A percentile compares a stretch with the other conserved stretches of the same genome.
These are phyloP conservation scores for Aschersonia sp. DNA, from an alignment of 2,329 filamentous ascomycete species.

Conservation along the genomic window DNA sequence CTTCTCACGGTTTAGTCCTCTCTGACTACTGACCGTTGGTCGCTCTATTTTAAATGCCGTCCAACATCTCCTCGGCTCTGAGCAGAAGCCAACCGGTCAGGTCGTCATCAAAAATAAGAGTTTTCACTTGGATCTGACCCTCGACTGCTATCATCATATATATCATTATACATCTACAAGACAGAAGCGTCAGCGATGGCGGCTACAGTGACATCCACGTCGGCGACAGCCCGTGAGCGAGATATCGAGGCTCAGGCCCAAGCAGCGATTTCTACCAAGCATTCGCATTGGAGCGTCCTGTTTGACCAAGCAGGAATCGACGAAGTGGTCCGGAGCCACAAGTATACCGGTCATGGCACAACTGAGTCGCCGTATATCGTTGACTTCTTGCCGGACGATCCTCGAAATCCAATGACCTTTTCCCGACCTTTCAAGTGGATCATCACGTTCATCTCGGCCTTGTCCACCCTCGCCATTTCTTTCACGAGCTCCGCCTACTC, in stretches of 20 bases:
- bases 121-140: too few species aligned
- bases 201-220: not conserved
- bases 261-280: constrained; percentile 10
- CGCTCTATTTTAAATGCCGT: too few species aligned
- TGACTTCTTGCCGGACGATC: constrained; percentile 52
- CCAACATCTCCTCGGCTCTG: too few species aligned
- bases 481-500: constrained; percentile 58
- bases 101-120: too few species aligned
- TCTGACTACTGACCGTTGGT: too few species aligned
- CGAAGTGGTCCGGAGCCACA: constrained; percentile 37
- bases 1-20: too few species aligned
- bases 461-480: constrained; percentile 54
- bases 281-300: constrained; percentile 37
- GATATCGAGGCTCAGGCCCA: constrained; percentile 28
- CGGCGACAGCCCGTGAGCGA: constrained; percentile 10
- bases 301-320: constrained; percentile 44
- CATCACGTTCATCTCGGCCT: constrained; percentile 46
- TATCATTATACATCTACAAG: not conserved
- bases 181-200: constrained; percentile 3
- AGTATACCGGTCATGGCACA: constrained; percentile 49
- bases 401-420: constrained; percentile 52
- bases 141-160: too few species aligned
- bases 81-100: too few species aligned
- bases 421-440: constrained; percentile 45
- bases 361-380: constrained; percentile 53